Evolutionary conservation across 345 rosid genomes (phyloP), one percentile per base, ranked within the genome.

Genomic region (Citrus sp.): DNA sequence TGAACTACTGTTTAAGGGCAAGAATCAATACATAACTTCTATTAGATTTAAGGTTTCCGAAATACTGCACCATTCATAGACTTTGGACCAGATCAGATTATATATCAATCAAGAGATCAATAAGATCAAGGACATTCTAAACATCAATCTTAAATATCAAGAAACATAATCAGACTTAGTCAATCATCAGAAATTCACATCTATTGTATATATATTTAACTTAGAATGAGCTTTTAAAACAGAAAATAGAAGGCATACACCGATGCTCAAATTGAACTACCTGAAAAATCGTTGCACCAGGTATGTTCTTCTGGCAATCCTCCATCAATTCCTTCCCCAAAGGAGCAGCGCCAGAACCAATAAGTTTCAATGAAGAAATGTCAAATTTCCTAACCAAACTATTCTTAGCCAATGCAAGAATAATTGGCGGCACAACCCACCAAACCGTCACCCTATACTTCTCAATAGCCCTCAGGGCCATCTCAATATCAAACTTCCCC

Each of bases 281-380:
- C 98, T 93, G 98, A 63, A 78, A 1, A 51, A 92, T 78, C 9
- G 38, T 9, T 49, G 89, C 92, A 24, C 87, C 80, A 75, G 95
- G 91, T n/a, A 93, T 62, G 76, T 82, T 91, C 85, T 73, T 92
- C 0, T 88, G 81, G 60, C 98, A 90, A 18, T 93, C 98, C 70
- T 85, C 87, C 98, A 93, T 95, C 86, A 91, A 78, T 37, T 95
- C 98, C 82, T 92, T 95, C 30, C 95, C 94, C 72, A 95, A 81
- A 65, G 98, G 98, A 1, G 98, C 98, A 55, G 98, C 98, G 42
- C 97, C 92, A 1, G 97, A 95, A 2, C 91, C 97, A 73, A 95
- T 82, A 5, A 82, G 87, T 83, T 79, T 87, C 83, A 95, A 78
- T 0, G 98, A 88, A 0, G 98, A 93, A 60, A 93, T 89, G 75